Evolutionary conservation across 2,329 filamentous ascomycete genomes (phyloP).

Genomic region (Stagonosporopsis vannaccii): DNA sequence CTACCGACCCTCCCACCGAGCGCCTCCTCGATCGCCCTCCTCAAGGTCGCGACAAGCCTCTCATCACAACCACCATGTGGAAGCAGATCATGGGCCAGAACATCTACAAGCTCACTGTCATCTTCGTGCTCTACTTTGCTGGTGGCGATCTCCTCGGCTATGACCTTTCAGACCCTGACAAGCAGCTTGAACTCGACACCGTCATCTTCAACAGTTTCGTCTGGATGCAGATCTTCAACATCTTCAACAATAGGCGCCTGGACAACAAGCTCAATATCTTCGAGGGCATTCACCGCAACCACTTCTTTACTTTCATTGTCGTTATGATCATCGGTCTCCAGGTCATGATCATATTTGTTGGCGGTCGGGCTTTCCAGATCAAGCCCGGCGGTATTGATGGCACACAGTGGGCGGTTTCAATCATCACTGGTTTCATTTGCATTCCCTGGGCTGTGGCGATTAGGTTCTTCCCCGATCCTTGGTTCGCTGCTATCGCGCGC

Average conservation of each 20-base stretch:
- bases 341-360: slow-evolving; percentile 65
- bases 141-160: slow-evolving; percentile 64
- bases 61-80: slow-evolving; percentile 71
- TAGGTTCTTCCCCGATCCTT: slow-evolving; percentile 59
- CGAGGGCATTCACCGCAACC: slow-evolving; percentile 64
- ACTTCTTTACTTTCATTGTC: slow-evolving; percentile 66
- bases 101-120: slow-evolving; percentile 66
- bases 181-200: slow-evolving; percentile 61
- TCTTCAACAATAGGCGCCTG: slow-evolving; percentile 69
- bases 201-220: slow-evolving; percentile 75
- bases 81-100: slow-evolving; percentile 71
- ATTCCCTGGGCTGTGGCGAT: slow-evolving; percentile 61
- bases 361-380: slow-evolving; percentile 63
- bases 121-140: slow-evolving; percentile 68
- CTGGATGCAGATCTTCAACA: slow-evolving; percentile 77
- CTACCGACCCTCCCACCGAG: slow-evolving; percentile 94
- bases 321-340: slow-evolving; percentile 65
- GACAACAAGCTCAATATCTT: slow-evolving; percentile 70
- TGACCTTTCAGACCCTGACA: slow-evolving; percentile 46
- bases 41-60: slow-evolving; percentile 84
- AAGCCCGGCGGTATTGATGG: slow-evolving; percentile 54
- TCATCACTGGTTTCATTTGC: slow-evolving; percentile 59
- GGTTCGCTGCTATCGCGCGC: slow-evolving; percentile 33
- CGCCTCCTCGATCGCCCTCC: slow-evolving; percentile 93
- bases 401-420: slow-evolving; percentile 69